Evolutionary conservation across 139 green algal genomes (phyloP).

Genomic region (Axilococcus clingmanii): DNA sequence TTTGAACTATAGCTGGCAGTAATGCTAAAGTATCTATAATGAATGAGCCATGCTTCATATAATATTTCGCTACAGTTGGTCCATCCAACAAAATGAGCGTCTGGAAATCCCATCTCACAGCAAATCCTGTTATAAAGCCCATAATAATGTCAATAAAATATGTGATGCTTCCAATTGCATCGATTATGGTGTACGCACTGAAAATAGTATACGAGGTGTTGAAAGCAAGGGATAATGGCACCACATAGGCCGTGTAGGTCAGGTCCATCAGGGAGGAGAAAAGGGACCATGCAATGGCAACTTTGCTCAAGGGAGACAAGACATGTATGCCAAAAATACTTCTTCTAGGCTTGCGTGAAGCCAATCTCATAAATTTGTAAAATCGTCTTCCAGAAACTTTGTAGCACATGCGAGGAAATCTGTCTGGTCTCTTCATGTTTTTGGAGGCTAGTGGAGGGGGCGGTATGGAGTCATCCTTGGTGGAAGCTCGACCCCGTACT

Average conservation of each 20-base stretch:
- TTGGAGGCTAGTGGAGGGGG: too few species aligned
- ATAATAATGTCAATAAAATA: slow-evolving; percentile 17
- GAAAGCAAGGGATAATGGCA: slow-evolving; percentile 17
- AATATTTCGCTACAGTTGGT: slow-evolving; percentile 3
- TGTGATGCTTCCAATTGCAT: slow-evolving; percentile 6
- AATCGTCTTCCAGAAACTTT: neutral
- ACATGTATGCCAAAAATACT: slow-evolving; percentile 12
- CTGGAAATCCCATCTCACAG: slow-evolving; percentile 11
- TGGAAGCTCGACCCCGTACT: neutral
- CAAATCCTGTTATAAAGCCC: slow-evolving; percentile 16
- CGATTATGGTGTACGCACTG: slow-evolving; percentile 3
- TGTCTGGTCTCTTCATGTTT: too few species aligned
- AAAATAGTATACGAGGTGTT: neutral
- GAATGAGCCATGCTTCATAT: slow-evolving; percentile 13
- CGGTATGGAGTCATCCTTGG: neutral
- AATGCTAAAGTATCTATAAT: slow-evolving; percentile 8
- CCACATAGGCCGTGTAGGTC: slow-evolving; percentile 16
- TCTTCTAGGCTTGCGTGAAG: neutral
- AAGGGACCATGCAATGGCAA: slow-evolving; percentile 3
- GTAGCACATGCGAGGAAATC: too few species aligned
- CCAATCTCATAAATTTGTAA: neutral
- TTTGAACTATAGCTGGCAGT: slow-evolving; percentile 6
- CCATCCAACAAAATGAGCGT: slow-evolving; percentile 9
- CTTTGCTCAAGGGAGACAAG: neutral
- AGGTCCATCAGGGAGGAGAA: slow-evolving; percentile 8